Base-by-base conservation (phyloP, 2,329 filamentous ascomycete genomes). In the Cyphellophora europaea region DNA sequence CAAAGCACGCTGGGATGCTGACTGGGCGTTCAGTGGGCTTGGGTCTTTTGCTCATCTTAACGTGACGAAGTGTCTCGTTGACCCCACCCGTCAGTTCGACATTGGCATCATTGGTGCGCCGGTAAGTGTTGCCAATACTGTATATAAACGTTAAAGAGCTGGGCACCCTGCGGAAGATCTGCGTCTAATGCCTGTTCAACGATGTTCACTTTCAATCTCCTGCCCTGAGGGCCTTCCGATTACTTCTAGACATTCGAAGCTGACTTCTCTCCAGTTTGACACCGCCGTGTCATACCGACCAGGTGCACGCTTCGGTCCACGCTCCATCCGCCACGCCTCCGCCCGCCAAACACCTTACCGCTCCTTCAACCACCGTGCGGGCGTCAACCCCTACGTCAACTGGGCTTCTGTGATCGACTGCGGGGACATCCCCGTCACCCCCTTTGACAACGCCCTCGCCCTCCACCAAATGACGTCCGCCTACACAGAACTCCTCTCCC, bases 401-500 rank as follows among this genome's bases (percentile, higher is more conserved):
- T 89, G 82, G 81, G 82, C 83, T 1, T 76, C 65, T 25, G 75
- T 94, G 40, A 66, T 89, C 33, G 88, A 95, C 65, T 95, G 88
- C 57, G 88, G 88, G 30, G 88, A 94, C 55, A 86, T 94, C 37
- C 86, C 88, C 17, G 69, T 93, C 46, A 84, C 81, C 0, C 87
- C 87, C 0, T 80, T 93, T 49, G 86, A 94, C 63, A 94, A 94
- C 55, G 75, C 67, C 2, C 66, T 93, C 11, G 88, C 88, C 0
- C 65, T 88, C 35, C 66, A 70, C 29, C 88, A 94, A 60, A 93
- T 94, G 86, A 83, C 74, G 19, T 75, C 80, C 52, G 86, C 83
- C 0, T 87, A 84, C 55, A 64, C 69, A 5, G 80, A 88, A 58
- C 75, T 93, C 3, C 67, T 70, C 3, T 61, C 63, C 8, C 63